These are phyloP conservation scores for Opeltia flavorubescens DNA, from an alignment of 495 filamentous ascomycete species.

Conservation along the genomic window DNA sequence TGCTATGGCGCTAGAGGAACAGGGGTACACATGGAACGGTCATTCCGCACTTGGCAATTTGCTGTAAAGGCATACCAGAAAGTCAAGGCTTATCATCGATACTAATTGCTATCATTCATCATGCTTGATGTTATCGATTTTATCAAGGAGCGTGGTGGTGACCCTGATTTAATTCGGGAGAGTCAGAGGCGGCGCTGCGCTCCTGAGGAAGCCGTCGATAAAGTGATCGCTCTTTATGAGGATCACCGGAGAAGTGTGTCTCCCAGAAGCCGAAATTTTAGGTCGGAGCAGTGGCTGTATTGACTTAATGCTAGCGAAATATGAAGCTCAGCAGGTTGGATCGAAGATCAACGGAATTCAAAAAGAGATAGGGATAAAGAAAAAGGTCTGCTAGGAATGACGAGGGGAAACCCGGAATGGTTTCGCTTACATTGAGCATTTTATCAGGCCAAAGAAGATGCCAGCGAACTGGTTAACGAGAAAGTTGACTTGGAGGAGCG, in stretches of 20 bases:
- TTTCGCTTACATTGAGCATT: not conserved
- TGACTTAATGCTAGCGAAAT: constrained; percentile 41
- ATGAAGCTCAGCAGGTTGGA: constrained; percentile 63
- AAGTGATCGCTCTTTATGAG: constrained; percentile 76
- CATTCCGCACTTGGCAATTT: too few relatives aligned
- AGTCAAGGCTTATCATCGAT: too few relatives aligned
- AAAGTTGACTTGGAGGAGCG: constrained; percentile 64
- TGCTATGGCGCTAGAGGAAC: too few relatives aligned
- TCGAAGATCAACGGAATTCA: constrained; percentile 75
- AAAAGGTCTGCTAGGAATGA: constrained; percentile 48
- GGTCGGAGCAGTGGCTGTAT: not conserved
- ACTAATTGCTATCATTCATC: too few relatives aligned
- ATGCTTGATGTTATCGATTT: constrained; percentile 77
- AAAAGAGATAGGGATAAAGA: constrained; percentile 82
- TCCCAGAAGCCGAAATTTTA: not conserved
- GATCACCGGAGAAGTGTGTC: constrained; percentile 64
- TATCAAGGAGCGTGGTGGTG: constrained; percentile 74
- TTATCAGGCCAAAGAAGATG: constrained; percentile 70
- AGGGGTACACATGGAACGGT: too few relatives aligned
- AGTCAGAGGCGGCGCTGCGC: constrained; percentile 72
- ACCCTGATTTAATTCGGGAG: constrained; percentile 79
- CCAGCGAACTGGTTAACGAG: constrained; percentile 54
- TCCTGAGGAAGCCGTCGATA: constrained; percentile 70
- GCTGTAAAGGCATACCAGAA: too few relatives aligned
- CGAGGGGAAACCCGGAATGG: not conserved